Conservation (phyloP, 139 green algal genomes). For the Picochlorum sp. region DNA sequence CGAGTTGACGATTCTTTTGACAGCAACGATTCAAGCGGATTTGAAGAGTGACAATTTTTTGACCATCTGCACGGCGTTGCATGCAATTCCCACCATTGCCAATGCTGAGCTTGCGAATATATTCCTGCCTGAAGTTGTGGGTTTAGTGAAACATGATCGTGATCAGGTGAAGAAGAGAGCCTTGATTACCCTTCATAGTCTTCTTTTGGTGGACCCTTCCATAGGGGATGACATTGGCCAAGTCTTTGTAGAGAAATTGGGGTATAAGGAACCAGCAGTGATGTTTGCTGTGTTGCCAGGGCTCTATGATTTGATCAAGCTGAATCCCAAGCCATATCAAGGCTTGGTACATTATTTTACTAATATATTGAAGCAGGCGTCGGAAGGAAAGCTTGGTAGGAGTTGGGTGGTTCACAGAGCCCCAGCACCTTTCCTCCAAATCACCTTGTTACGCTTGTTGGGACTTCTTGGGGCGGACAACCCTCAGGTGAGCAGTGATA, state of each 20-base stretch:
- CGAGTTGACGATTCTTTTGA: constrained; percentile 89
- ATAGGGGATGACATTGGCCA: constrained; percentile 25
- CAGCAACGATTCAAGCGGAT: constrained; percentile 92
- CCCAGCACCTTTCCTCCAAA: constrained; percentile 97
- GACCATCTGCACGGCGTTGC: constrained; percentile 52
- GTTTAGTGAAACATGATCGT: constrained; percentile 63
- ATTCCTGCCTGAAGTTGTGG: constrained; percentile 63
- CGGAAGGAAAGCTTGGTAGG: constrained; percentile 81
- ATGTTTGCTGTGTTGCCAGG: constrained; percentile 91
- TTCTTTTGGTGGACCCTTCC: constrained; percentile 62
- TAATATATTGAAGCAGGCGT: constrained; percentile 91
- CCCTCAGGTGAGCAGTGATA: constrained; percentile 59
- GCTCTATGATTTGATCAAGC: constrained; percentile 62
- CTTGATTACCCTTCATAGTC: constrained; percentile 81
- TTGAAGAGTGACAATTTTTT: constrained; percentile 90
- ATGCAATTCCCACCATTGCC: constrained; percentile 52
- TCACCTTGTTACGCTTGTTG: constrained; percentile 89
- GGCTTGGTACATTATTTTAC: constrained; percentile 86
- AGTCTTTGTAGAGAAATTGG: constrained; percentile 28
- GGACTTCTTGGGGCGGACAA: constrained; percentile 70
- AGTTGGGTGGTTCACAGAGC: constrained; percentile 89
- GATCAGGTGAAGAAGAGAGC: constrained; percentile 93
- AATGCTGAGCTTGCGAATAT: constrained; percentile 78
- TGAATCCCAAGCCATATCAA: constrained; percentile 60
- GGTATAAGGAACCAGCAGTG: constrained; percentile 76